Conservation (phyloP, 805 yeast species). For the Kodamaea restingae region DNA sequence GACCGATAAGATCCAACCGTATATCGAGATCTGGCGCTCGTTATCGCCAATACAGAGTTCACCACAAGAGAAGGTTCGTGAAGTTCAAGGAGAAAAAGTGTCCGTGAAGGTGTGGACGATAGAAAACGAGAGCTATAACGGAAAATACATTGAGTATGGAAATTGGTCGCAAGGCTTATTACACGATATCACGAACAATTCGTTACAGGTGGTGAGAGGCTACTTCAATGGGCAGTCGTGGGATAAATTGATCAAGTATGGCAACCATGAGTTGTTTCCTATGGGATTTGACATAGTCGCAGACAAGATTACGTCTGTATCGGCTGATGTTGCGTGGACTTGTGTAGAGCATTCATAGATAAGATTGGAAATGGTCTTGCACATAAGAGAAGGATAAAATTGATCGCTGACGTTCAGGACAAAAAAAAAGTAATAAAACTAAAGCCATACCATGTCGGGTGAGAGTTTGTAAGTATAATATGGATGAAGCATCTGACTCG, state of each 20-base stretch:
- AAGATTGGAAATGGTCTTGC: background rate
- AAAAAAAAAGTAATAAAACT: constrained; percentile 1
- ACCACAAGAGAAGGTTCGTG: constrained; percentile 26
- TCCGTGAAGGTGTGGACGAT: constrained; percentile 1
- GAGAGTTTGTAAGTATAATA: constrained; percentile 25
- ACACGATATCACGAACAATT: background rate
- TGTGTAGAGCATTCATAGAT: constrained; percentile 2
- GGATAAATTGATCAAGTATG: constrained; percentile 1
- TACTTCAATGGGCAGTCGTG: background rate
- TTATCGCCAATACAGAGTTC: constrained; percentile 36
- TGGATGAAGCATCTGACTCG: background rate
- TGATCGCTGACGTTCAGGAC: background rate
- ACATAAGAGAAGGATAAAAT: background rate
- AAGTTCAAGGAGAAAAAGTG: constrained; percentile 8
- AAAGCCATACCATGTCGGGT: constrained; percentile 18
- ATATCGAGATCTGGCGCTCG: constrained; percentile 54
- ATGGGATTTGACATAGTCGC: background rate
- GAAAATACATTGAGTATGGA: constrained; percentile 8
- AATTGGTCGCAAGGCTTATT: constrained; percentile 9
- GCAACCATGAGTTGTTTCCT: constrained; percentile 3
- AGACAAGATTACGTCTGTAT: background rate
- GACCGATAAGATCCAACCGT: constrained; percentile 39
- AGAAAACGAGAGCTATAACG: background rate
- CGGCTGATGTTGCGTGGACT: background rate
- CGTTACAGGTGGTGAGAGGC: constrained; percentile 4